A percentile compares a stretch with the other conserved stretches of the same genome.
These are phyloP conservation scores for Cyanodermella asteris DNA, from an alignment of 2,329 filamentous ascomycete species.

Conservation along the genomic window DNA sequence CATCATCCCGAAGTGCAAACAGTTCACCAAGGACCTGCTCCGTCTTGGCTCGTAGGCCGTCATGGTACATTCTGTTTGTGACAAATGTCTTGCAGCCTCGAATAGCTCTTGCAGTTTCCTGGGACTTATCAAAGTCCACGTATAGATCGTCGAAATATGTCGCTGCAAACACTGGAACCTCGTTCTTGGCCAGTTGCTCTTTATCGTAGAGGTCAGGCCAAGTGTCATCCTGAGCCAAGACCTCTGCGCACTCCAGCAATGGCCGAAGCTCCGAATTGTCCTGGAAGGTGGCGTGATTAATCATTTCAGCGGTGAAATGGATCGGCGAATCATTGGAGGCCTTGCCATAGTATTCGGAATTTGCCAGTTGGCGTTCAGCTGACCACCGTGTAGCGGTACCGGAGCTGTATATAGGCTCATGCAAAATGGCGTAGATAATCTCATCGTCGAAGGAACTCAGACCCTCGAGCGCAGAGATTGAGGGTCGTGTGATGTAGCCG, in stretches of 20 bases:
- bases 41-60: constrained; percentile 50
- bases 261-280: constrained; percentile 54
- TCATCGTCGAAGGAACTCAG: constrained; percentile 49
- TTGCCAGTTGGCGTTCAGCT: constrained; percentile 5
- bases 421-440: constrained; percentile 66
- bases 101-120: constrained; percentile 52
- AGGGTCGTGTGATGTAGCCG: constrained; percentile 50
- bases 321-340: constrained; percentile 32
- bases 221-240: constrained; percentile 42
- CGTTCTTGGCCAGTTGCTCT: constrained; percentile 49
- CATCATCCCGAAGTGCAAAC: constrained; percentile 54
- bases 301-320: constrained; percentile 81
- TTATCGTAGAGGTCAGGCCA: constrained; percentile 65
- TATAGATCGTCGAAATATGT: constrained; percentile 83
- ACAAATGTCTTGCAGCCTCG: constrained; percentile 59
- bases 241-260: constrained; percentile 45
- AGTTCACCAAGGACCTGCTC: constrained; percentile 59
- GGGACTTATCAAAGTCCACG: constrained; percentile 54
- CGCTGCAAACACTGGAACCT: constrained; percentile 69
- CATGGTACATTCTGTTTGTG: constrained; percentile 75
- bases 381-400: constrained; percentile 13
- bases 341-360: no score
- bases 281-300: constrained; percentile 47
- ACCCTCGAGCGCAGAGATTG: constrained; percentile 45
- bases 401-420: constrained; percentile 55